These are phyloP conservation scores for Pugionium dolabratum DNA, from an alignment of 345 rosid genomes.

Conservation along the genomic window DNA sequence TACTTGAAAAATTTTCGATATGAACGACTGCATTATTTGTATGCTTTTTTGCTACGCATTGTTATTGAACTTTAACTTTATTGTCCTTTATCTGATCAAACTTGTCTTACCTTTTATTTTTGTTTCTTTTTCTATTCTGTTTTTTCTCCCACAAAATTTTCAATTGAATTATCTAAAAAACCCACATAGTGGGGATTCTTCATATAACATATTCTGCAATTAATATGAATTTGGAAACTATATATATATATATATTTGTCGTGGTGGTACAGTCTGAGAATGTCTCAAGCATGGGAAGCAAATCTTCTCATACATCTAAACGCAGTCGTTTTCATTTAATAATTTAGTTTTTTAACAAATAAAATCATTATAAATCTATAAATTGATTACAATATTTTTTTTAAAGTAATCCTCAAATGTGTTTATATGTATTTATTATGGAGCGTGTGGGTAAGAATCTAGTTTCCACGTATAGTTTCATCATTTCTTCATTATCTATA, in stretches of 20 bases:
- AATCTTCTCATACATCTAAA: conserved; percentile 26
- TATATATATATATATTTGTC: background rate
- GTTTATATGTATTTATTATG: conserved; percentile 5
- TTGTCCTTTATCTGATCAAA: conserved; percentile 42
- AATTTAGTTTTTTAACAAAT: too few relatives aligned
- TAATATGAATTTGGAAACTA: conserved; percentile 22
- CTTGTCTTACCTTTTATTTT: conserved; percentile 49
- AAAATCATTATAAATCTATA: too few relatives aligned
- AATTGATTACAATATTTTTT: too few relatives aligned
- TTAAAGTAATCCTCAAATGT: too few relatives aligned
- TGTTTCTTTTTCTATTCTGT: conserved; percentile 41
- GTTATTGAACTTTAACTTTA: conserved; percentile 35
- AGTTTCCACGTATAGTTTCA: conserved; percentile 25
- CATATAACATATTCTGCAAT: background rate
- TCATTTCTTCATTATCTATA: conserved; percentile 24
- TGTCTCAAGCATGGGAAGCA: conserved; percentile 42
- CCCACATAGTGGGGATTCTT: too few relatives aligned
- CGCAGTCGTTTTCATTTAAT: conserved; percentile 15
- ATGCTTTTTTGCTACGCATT: conserved; percentile 33
- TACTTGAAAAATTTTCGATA: conserved; percentile 5
- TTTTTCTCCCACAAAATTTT: background rate
- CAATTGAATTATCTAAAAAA: too few relatives aligned
- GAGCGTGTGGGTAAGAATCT: conserved; percentile 29
- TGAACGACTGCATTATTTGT: conserved; percentile 29
- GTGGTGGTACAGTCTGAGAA: conserved; percentile 29